These are phyloP conservation scores for Wickerhamomyces xylosicus DNA, from an alignment of 805 yeast species.

Conservation along the genomic window DNA sequence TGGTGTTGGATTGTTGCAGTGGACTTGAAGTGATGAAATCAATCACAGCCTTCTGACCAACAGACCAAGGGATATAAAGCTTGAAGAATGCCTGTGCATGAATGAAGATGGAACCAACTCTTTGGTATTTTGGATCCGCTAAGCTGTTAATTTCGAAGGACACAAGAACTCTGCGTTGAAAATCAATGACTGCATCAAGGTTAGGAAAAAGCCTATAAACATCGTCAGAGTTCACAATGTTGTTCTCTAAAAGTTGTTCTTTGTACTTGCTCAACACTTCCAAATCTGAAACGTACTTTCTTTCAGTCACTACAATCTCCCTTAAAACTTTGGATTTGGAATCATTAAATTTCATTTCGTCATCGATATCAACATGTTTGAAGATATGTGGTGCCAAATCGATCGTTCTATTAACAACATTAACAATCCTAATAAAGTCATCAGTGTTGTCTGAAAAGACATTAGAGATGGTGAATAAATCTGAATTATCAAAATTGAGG, in stretches of 20 bases:
- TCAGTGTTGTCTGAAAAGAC: constrained; percentile 77
- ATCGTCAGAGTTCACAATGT: constrained; percentile 66
- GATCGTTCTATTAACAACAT: constrained; percentile 58
- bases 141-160: constrained; percentile 84
- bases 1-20: constrained; percentile 40
- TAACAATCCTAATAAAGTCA: constrained; percentile 64
- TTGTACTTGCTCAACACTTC: constrained; percentile 65
- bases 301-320: constrained; percentile 82
- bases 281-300: constrained; percentile 86
- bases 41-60: constrained; percentile 80
- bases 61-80: constrained; percentile 89
- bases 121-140: constrained; percentile 63
- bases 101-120: constrained; percentile 82
- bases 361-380: constrained; percentile 2
- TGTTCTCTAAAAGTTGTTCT: constrained; percentile 54
- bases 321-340: constrained; percentile 68
- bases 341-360: constrained; percentile 29
- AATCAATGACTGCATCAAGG: constrained; percentile 72
- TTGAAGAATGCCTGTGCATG: constrained; percentile 81
- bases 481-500: constrained; percentile 66
- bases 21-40: constrained; percentile 62
- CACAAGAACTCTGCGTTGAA: constrained; percentile 79
- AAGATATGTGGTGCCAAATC: constrained; percentile 38
- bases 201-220: constrained; percentile 80
- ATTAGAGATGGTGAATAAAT: constrained; percentile 81